phyloP scores from a whole-genome alignment of 179 eudicot species.

The Silene coronaria region DNA sequence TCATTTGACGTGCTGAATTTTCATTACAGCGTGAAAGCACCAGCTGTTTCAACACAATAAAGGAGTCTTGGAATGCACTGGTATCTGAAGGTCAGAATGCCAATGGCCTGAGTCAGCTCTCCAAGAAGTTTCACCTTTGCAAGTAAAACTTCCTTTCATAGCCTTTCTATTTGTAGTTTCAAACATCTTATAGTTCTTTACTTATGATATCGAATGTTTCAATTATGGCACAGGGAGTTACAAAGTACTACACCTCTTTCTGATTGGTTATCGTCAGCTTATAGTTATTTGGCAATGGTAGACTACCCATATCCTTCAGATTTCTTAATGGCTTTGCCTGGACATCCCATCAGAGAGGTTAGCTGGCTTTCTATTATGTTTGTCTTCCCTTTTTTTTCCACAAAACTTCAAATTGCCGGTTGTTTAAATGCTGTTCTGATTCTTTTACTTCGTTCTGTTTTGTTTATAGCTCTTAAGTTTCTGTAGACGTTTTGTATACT shows the following conservation, averaged over 20 bases:
- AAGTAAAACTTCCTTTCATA: constrained; percentile 30
- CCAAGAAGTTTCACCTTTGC: constrained; percentile 63
- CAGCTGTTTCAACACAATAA: constrained; percentile 78
- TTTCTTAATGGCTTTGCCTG: constrained; percentile 83
- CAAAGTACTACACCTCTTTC: constrained; percentile 43
- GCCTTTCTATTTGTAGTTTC: neutral
- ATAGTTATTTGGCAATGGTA: constrained; percentile 85
- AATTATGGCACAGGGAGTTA: constrained; percentile 48
- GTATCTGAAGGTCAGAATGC: constrained; percentile 39
- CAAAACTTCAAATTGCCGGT: too few species aligned
- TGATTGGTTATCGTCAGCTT: constrained; percentile 75
- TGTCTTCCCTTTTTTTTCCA: neutral
- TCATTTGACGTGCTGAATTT: neutral
- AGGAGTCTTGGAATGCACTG: constrained; percentile 66
- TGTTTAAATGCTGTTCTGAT: too few species aligned
- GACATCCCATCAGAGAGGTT: constrained; percentile 86
- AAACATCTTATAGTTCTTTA: neutral
- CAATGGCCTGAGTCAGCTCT: constrained; percentile 53
- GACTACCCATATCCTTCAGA: constrained; percentile 78
- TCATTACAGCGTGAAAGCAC: constrained; percentile 59
- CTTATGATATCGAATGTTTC: constrained; percentile 5
- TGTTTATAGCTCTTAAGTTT: too few species aligned
- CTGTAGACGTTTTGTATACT: too few species aligned
- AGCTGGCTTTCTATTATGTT: constrained; percentile 10
- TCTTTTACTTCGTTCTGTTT: too few species aligned